Base-by-base conservation (phyloP, 2,329 filamentous ascomycete genomes). In the Ophiobolus disseminans region DNA sequence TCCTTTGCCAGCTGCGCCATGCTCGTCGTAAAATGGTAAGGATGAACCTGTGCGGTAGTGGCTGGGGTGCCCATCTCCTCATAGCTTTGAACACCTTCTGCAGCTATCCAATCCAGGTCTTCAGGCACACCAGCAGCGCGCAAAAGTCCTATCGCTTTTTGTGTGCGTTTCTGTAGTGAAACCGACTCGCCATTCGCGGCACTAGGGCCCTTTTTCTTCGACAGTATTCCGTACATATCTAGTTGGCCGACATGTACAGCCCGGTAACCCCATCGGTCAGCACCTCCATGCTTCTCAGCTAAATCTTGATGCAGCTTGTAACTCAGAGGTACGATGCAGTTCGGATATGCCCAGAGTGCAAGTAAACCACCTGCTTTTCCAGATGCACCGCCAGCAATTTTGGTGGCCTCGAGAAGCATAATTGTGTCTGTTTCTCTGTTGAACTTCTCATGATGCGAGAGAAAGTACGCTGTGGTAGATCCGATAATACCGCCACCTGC, bases 301-400 rank as follows among this genome's bases (percentile, higher is more conserved):
- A 99, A 80, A 65, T 96, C 85, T 25, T 85, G 83, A 66, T 97
- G 94, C 13, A 97, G 79, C 38, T 81, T 82, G 74, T 91, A 97
- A 48, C 90, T 95, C 32, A 97, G 78, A 0, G 90, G 90, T 0
- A 97, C 93, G 30, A 97, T 85, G 63, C 84, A 87, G 48, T 79
- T 80, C 0, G 94, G 94, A 67, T 96, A 97, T 1, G 93, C 94
- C 91, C 93, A 97, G 13, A 92, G 79, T 1, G 87, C 94, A 17
- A 99, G 81, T 4, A 99, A 80, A 1, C 94, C 94, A 13, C 94
- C 94, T 0, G 94, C 93, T 76, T 97, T 97, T 31, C 94, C 94
- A 7, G 91, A 96, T 28, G 94, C 93, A 19, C 90, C 93, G n/a
- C 90, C 85, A 5, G 94, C 94, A 57, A 97, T 87, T 35, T 86